Conservation (phyloP, 345 rosid genomes). For the Populus davidiana region DNA sequence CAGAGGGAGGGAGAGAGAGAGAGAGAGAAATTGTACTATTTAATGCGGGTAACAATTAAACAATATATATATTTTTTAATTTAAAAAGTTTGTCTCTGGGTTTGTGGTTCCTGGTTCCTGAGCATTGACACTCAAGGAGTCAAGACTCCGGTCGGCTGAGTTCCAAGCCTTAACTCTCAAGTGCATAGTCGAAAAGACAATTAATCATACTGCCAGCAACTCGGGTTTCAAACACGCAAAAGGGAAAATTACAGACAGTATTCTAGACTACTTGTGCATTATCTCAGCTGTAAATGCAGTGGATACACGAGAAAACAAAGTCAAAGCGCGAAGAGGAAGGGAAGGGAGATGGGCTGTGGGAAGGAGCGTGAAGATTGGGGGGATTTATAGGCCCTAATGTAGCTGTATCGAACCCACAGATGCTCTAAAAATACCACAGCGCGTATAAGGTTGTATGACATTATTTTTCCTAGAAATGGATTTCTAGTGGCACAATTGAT, state of each 20-base stretch:
- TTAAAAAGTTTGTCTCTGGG: neutral
- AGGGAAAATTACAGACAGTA: neutral
- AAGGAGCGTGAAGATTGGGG: neutral
- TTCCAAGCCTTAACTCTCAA: neutral
- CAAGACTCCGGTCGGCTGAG: neutral
- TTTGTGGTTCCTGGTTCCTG: neutral
- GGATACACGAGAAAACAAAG: neutral
- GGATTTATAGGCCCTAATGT: neutral
- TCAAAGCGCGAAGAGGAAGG: neutral
- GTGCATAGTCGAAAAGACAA: neutral
- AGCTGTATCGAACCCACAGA: neutral
- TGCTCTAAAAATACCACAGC: neutral
- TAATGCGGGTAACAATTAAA: neutral
- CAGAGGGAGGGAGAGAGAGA: neutral
- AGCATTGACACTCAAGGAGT: neutral
- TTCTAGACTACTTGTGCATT: neutral
- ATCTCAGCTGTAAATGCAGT: neutral
- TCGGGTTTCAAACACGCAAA: neutral
- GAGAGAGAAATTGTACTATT: neutral
- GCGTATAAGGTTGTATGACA: neutral
- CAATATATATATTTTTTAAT: too few relatives aligned
- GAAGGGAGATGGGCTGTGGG: neutral
- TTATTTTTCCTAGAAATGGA: neutral
- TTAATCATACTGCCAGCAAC: neutral
- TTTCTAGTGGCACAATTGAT: neutral